A percentile compares a stretch with the other conserved stretches of the same genome.
These are phyloP conservation scores for Epichloe bromicola DNA, from an alignment of 2,329 filamentous ascomycete species.

Conservation along the genomic window DNA sequence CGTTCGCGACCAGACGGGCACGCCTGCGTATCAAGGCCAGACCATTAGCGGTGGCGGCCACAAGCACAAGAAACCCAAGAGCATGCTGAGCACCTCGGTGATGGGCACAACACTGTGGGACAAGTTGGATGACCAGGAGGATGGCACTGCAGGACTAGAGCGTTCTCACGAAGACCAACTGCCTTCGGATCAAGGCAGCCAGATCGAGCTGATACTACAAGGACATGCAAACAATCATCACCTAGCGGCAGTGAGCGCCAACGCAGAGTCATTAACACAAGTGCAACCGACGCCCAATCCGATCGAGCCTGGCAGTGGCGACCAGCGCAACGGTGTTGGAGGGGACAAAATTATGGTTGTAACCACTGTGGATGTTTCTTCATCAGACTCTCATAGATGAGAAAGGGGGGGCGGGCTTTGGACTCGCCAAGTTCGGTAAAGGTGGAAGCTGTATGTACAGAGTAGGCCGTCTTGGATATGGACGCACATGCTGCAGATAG, in stretches of 20 bases:
- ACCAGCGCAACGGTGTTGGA: not conserved
- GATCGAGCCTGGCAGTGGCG: constrained; percentile 1
- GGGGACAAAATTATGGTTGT: constrained; percentile 16
- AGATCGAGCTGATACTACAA: constrained; percentile 17
- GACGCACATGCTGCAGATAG: too few species aligned
- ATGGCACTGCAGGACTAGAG: not conserved
- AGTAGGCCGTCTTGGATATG: too few species aligned
- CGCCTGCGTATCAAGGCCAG: constrained; percentile 13
- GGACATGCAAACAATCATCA: constrained; percentile 6
- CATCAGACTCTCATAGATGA: constrained; percentile 4
- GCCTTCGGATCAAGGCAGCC: constrained; percentile 12
- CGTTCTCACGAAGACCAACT: not conserved
- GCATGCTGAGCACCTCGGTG: constrained; percentile 8
- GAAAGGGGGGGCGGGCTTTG: too few species aligned
- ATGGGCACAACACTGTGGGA: constrained; percentile 15
- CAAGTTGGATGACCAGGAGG: constrained; percentile 17
- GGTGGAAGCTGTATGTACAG: too few species aligned
- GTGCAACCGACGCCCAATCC: constrained; percentile 2
- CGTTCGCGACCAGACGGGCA: constrained; percentile 10
- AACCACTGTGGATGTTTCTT: constrained; percentile 16
- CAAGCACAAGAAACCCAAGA: constrained; percentile 6
- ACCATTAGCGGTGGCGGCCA: constrained; percentile 9
- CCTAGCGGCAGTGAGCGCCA: constrained; percentile 8
- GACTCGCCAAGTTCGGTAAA: too few species aligned
- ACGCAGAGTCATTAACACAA: not conserved